Conservation (phyloP, 2,329 filamentous ascomycete genomes). For the Bipolaris zeicola region DNA sequence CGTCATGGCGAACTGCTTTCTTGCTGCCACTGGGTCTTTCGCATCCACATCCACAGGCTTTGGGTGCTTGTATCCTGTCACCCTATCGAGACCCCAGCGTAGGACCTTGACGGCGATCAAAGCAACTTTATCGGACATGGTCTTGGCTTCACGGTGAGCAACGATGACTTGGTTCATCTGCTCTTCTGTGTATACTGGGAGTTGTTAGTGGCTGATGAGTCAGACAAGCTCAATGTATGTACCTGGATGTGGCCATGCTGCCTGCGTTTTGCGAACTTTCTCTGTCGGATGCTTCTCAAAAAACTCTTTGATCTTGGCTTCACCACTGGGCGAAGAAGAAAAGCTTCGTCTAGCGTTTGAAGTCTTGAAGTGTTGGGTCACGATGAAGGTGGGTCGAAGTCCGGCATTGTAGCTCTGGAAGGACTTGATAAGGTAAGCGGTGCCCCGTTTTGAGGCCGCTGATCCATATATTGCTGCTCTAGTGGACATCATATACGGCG, state of each 20-base stretch:
- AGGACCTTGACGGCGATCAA: slow-evolving; percentile 76
- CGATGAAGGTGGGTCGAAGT: slow-evolving; percentile 42
- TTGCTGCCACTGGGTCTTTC: slow-evolving; percentile 58
- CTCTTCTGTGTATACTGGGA: slow-evolving; percentile 69
- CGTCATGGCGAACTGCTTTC: slow-evolving; percentile 70
- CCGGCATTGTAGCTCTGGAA: slow-evolving; percentile 42
- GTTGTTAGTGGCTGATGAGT: slow-evolving; percentile 12
- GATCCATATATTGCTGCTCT: slow-evolving; percentile 31
- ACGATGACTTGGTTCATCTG: slow-evolving; percentile 78
- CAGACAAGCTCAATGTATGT: neutral
- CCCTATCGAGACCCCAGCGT: slow-evolving; percentile 79
- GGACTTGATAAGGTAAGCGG: slow-evolving; percentile 46
- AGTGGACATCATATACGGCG: slow-evolving; percentile 37
- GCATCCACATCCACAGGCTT: slow-evolving; percentile 51
- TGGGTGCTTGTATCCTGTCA: slow-evolving; percentile 79
- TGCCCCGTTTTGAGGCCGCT: slow-evolving; percentile 44
- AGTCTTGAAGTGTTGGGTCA: slow-evolving; percentile 34
- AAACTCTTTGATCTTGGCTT: slow-evolving; percentile 50
- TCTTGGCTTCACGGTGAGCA: slow-evolving; percentile 76
- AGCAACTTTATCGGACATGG: slow-evolving; percentile 77
- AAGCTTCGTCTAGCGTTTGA: slow-evolving; percentile 45
- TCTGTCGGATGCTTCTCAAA: slow-evolving; percentile 54
- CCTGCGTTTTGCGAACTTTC: slow-evolving; percentile 52
- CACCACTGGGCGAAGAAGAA: slow-evolving; percentile 46
- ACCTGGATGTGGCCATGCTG: slow-evolving; percentile 50